Base-by-base conservation (phyloP, 2,329 filamentous ascomycete species). In the Daldinia eschscholtzii region DNA sequence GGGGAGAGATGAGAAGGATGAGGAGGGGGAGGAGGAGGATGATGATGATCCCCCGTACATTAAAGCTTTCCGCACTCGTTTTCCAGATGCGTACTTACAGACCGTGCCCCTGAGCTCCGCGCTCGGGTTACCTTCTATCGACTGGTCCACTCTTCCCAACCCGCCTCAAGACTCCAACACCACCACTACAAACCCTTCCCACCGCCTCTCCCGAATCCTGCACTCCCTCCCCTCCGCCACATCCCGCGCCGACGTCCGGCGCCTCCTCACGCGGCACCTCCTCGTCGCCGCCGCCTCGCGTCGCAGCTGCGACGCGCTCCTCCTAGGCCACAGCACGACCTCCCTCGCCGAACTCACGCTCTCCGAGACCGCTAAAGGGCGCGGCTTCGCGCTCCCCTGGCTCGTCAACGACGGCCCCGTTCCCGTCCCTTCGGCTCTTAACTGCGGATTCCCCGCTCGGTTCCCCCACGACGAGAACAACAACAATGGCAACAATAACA, bases 321-420 rank as follows among this genome's bases (percentile, higher is more conserved):
- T 98, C 1, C 91, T 96, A 80, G 94, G 93, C 23, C 91, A 95
- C 80, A 97, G 89, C 72, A 97, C 96, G 20, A 98, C 94, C 4
- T 88, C 90, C 15, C 88, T 99, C 33, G 95, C 96, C 3, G 93
- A 95, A 73, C 90, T 93, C 75, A 93, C 93, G 0, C 87, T 99
- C 13, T 86, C 93, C 6, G 93, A 96, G 81, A 94, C 95, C 2
- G 94, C 95, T 26, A 98, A 97, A 81, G 96, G 96, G 1, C 88
- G 95, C 56, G 96, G 95, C 0, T 94, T 91, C 73, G 89, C 92
- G 4, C 82, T 98, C 20, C 93, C 94, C 0, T 95, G 91, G 89
- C 88, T 92, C 73, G 88, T 94, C 15, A 89, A 90, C 57, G 96
- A 98, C 78, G 94, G 93, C 4, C 80, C 84, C 53, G 79, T 81